phyloP scores from a whole-genome alignment of 1,284 basidiomycete genomes.

The Sporisorium reilianum region DNA sequence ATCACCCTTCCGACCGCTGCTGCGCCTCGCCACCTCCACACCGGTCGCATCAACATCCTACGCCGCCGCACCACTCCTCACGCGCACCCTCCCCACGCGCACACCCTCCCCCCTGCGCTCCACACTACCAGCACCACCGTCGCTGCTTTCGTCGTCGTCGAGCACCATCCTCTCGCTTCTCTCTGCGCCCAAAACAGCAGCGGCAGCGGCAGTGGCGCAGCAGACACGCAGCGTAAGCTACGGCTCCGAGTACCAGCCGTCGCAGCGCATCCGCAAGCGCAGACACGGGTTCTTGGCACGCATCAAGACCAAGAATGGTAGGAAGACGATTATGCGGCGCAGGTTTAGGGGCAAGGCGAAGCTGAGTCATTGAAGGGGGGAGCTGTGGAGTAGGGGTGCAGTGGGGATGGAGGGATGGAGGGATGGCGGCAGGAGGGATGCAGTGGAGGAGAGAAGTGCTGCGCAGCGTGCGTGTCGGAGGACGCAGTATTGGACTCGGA shows the following conservation, averaged over 20 bases:
- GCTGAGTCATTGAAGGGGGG: conserved; percentile 34
- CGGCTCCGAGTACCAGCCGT: conserved; percentile 87
- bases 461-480: too few species aligned
- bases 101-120: not conserved
- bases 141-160: not conserved
- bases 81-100: not conserved
- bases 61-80: not conserved
- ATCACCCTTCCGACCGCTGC: conserved; percentile 25
- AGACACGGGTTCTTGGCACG: conserved; percentile 86
- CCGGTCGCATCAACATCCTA: conserved; percentile 15
- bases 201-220: not conserved
- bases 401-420: not conserved
- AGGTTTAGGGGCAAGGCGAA: conserved; percentile 51
- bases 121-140: not conserved
- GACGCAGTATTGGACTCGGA: too few species aligned
- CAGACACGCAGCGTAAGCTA: conserved; percentile 58
- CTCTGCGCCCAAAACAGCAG: not conserved
- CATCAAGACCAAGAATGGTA: conserved; percentile 76
- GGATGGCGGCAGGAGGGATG: not conserved
- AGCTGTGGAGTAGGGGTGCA: not conserved
- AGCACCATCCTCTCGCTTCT: conserved; percentile 9
- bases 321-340: conserved; percentile 74
- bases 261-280: conserved; percentile 86
- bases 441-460: too few species aligned
- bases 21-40: conserved; percentile 10